phyloP scores from a whole-genome alignment of 2,329 filamentous ascomycete species.

The Ceratocystis huliohia region DNA sequence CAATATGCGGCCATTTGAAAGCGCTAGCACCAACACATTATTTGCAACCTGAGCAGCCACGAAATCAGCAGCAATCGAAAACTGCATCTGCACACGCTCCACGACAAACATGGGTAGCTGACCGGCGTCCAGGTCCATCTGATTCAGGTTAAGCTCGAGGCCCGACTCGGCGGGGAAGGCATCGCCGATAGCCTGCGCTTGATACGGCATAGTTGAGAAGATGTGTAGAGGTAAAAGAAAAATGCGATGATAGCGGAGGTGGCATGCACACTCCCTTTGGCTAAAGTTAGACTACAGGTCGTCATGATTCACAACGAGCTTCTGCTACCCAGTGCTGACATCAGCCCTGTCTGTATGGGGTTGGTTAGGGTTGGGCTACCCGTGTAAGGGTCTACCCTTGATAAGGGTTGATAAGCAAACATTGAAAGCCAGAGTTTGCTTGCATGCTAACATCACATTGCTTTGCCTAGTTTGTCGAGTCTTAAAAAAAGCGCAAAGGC shows the following conservation, averaged over 20 bases:
- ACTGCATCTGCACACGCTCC: slow-evolving; percentile 82
- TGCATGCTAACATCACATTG: background rate
- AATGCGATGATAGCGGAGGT: background rate
- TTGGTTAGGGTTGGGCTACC: background rate
- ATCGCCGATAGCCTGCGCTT: slow-evolving; percentile 40
- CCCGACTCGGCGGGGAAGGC: slow-evolving; percentile 57
- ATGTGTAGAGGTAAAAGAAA: background rate
- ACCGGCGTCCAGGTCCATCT: slow-evolving; percentile 42
- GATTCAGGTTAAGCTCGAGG: slow-evolving; percentile 35
- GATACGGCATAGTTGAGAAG: slow-evolving; percentile 49
- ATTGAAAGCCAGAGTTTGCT: background rate
- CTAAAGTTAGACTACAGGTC: background rate
- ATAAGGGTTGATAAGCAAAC: background rate
- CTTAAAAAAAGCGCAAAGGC: background rate
- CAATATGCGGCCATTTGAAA: slow-evolving; percentile 83
- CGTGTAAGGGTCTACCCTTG: background rate
- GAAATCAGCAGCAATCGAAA: slow-evolving; percentile 88
- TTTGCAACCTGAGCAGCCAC: slow-evolving; percentile 94
- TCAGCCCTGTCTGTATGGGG: background rate
- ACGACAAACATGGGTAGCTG: slow-evolving; percentile 86
- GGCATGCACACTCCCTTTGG: background rate
- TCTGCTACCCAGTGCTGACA: background rate
- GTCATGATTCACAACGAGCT: background rate
- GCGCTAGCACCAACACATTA: slow-evolving; percentile 83
- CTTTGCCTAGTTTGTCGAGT: background rate